Evolutionary conservation across 225 moss, liverwort and hornwort species (phyloP), one percentile per base, ranked within the genome.

Genomic region (Bryum argenteum): DNA sequence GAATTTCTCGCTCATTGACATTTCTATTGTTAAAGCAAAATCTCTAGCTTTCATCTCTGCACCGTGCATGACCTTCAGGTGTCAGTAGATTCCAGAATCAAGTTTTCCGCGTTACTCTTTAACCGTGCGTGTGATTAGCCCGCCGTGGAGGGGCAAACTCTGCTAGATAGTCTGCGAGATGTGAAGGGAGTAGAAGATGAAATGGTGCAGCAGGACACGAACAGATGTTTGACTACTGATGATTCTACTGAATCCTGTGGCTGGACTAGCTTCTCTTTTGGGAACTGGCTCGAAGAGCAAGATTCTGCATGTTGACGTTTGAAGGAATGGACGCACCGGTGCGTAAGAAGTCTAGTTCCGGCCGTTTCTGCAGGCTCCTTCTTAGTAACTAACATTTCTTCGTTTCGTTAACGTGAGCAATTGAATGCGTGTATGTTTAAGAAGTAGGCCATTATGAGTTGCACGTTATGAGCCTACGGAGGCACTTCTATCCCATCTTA

Each of bases 311-410:
- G 8, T 45, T 61, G 81, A 63, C 78, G 48, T 71, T 78, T 74
- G 66, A 62, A 57, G 41, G 74, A 74, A 75, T 45, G 51, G 82
- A 66, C 69, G 73, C 71, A 71, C 78, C 57, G 78, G 55, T 78
- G 74, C 66, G 47, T 22, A 51, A 48, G 54, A 65, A 74, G 58
- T 41, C 41, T 22, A 70, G 48, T 54, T 50, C 48, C 15, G 61
- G 63, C 60, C 42, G 63, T 62, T 56, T 75, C 43, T 70, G 70
- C 13, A 44, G 42, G 22, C 56, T 33, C 63, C 51, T 58, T 69
- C 61, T 21, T 16, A 11, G 44, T 8, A 51, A 50, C 22, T 60
- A n/a, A 23, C 52, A 26, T 61, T 72, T 28, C 56, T 22, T 58
- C 42, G 41, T 52, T 68, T 43, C 28, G 47, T 72, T 33, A 38